phyloP scores from a whole-genome alignment of 345 rosid species.

The Populus davidiana region DNA sequence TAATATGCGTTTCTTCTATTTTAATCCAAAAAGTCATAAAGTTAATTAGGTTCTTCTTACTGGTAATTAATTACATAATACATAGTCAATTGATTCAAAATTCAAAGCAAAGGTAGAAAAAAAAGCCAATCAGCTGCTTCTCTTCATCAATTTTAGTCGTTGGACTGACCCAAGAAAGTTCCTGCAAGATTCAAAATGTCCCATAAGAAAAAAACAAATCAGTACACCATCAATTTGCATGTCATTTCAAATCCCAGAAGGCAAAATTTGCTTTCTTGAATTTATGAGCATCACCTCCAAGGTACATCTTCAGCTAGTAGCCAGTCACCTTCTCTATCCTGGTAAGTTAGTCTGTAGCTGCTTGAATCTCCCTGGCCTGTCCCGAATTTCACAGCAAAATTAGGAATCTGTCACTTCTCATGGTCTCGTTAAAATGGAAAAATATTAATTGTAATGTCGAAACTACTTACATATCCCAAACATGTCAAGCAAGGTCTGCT shows the following conservation, averaged over 20 bases:
- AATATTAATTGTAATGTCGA: background rate
- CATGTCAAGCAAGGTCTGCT: constrained; percentile 35
- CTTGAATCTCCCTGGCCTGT: constrained; percentile 34
- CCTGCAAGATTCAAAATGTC: constrained; percentile 24
- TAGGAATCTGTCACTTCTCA: background rate
- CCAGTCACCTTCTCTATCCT: constrained; percentile 45
- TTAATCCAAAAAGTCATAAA: constrained; percentile 1
- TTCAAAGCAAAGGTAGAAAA: background rate
- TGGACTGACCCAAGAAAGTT: constrained; percentile 29
- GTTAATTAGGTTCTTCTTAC: background rate
- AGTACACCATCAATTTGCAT: background rate
- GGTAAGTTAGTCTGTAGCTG: constrained; percentile 30
- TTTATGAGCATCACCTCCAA: constrained; percentile 35
- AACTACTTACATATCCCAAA: constrained; percentile 34
- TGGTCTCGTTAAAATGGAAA: background rate
- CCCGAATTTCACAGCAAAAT: background rate
- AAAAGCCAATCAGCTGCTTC: constrained; percentile 1
- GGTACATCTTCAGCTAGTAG: constrained; percentile 32
- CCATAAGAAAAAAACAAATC: background rate
- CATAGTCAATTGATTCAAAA: background rate
- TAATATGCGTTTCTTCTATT: background rate
- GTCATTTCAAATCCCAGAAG: background rate
- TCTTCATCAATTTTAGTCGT: constrained; percentile 35
- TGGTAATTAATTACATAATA: background rate
- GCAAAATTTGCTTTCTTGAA: background rate